Evolutionary conservation across 2,329 filamentous ascomycete species (phyloP).

Genomic region (Tympanopsis confertula): DNA sequence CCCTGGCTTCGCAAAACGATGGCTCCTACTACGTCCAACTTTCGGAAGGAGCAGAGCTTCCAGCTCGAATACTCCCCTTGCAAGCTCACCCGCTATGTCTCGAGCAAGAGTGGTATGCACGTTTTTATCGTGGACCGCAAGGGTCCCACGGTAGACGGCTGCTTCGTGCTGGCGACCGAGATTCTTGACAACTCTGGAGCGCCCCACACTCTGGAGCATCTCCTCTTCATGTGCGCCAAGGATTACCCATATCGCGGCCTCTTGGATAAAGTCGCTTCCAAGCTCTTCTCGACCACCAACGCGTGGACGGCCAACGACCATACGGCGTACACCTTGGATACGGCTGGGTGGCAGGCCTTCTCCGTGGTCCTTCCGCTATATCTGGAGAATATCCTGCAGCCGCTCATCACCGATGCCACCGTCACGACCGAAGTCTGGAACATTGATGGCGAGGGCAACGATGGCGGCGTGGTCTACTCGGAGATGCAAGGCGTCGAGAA

Average conservation of each 20-base stretch:
- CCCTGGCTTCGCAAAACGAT: no score
- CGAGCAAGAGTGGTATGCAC: slow-evolving; percentile 84
- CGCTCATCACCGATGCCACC: slow-evolving; percentile 81
- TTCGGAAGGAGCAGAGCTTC: slow-evolving; percentile 58
- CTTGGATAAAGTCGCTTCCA: slow-evolving; percentile 82
- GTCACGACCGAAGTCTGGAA: slow-evolving; percentile 96
- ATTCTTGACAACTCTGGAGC: slow-evolving; percentile 95
- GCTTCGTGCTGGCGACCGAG: slow-evolving; percentile 91
- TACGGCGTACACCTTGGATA: slow-evolving; percentile 89
- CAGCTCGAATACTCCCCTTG: slow-evolving; percentile 81
- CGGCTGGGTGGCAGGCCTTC: slow-evolving; percentile 94
- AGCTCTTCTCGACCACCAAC: slow-evolving; percentile 88
- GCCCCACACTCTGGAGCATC: slow-evolving; percentile 73
- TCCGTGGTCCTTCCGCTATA: slow-evolving; percentile 93
- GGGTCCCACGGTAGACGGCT: slow-evolving; percentile 85
- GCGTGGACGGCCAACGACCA: slow-evolving; percentile 96
- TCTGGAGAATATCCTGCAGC: slow-evolving; percentile 82
- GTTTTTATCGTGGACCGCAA: slow-evolving; percentile 84
- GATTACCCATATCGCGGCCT: slow-evolving; percentile 91
- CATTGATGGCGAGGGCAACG: slow-evolving; percentile 85
- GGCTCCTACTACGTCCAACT: background rate
- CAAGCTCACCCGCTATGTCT: slow-evolving; percentile 89
- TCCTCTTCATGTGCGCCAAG: slow-evolving; percentile 83
- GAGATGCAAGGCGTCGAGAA: slow-evolving; percentile 98
- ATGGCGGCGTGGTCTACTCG: slow-evolving; percentile 94